A percentile compares a stretch with the other conserved stretches of the same genome.
Conservation (phyloP, 441 rosid genomes). For the Isatis lusitanica region DNA sequence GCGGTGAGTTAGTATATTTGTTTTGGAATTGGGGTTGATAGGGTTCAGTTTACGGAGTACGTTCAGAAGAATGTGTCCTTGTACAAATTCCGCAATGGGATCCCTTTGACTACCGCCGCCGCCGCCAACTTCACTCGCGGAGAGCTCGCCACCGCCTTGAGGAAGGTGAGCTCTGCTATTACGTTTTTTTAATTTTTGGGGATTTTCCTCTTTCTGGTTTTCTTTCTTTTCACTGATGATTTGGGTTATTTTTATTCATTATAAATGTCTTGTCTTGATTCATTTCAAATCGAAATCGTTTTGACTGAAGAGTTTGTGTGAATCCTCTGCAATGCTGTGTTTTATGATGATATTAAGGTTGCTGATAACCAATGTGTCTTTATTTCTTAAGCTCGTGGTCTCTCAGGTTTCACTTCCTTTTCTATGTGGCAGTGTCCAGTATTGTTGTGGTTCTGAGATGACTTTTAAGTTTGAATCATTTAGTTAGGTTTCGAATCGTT, state of each 20-base stretch:
- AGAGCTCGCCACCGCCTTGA: slow-evolving; percentile 81
- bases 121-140: slow-evolving; percentile 91
- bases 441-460: background rate
- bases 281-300: too few relatives aligned
- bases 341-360: background rate
- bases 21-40: background rate
- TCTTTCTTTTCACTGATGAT: background rate
- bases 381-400: background rate
- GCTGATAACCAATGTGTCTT: background rate
- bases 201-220: background rate
- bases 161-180: background rate
- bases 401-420: background rate
- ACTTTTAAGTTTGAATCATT: background rate
- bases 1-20: background rate
- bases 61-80: slow-evolving; percentile 92
- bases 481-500: background rate
- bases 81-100: slow-evolving; percentile 79
- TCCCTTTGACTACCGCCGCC: slow-evolving; percentile 87
- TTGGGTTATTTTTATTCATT: background rate
- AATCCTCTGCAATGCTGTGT: background rate
- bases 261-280: too few relatives aligned
- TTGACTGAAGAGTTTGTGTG: too few relatives aligned
- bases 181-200: too few relatives aligned
- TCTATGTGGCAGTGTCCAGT: background rate
- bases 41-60: slow-evolving; percentile 64